Evolutionary conservation across 441 rosid genomes (phyloP).

Genomic region (Capsella rubella): DNA sequence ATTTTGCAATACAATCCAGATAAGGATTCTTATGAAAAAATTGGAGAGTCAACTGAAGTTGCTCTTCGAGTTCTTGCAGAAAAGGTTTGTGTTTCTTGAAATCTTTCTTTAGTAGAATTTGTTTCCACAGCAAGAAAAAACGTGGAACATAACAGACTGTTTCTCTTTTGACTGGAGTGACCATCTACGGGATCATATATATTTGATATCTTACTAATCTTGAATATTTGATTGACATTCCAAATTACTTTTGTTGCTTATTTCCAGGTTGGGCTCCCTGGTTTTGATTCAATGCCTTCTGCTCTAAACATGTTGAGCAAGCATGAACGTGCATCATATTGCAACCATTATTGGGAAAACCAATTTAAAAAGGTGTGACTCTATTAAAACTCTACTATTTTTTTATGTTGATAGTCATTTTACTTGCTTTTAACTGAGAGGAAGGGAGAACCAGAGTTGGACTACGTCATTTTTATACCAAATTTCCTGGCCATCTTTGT

Average conservation of each 20-base stretch:
- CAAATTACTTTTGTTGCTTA: constrained; percentile 44
- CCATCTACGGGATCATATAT: constrained; percentile 7
- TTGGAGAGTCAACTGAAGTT: constrained; percentile 99
- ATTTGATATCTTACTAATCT: constrained; percentile 14
- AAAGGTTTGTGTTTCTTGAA: constrained; percentile 67
- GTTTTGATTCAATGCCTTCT: constrained; percentile 98
- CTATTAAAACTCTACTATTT: constrained; percentile 31
- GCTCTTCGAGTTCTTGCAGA: constrained; percentile 95
- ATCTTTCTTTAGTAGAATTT: constrained; percentile 14
- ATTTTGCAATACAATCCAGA: constrained; percentile 97
- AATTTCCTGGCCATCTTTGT: background rate
- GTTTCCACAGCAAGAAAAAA: constrained; percentile 23
- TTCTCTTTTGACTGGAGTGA: constrained; percentile 15
- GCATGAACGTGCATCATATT: constrained; percentile 97
- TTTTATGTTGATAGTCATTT: constrained; percentile 5
- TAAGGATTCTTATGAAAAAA: constrained; percentile 88
- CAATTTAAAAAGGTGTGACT: constrained; percentile 88
- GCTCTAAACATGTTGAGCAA: constrained; percentile 91
- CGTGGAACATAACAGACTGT: constrained; percentile 11
- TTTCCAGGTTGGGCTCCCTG: constrained; percentile 98
- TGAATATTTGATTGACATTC: constrained; percentile 29
- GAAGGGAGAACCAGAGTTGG: constrained; percentile 18
- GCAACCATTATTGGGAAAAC: constrained; percentile 97
- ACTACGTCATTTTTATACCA: background rate
- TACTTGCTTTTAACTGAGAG: constrained; percentile 13